Evolutionary conservation across 331 rosid species (phyloP), one percentile per base, ranked within the genome.

Genomic region (Rosa hybrid): DNA sequence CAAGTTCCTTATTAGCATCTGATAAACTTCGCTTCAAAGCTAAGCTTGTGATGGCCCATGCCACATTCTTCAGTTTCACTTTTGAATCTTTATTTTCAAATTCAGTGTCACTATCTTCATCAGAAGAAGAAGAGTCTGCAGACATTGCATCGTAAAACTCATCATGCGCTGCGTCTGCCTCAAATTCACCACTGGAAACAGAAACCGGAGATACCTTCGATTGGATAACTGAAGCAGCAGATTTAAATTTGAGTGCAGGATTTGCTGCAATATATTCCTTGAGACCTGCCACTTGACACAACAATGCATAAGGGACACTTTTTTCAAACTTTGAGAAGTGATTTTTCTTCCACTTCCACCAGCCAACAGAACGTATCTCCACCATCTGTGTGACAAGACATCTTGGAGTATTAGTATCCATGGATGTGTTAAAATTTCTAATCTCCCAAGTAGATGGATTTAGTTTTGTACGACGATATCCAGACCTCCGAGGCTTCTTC

Each of bases 371-470:
- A 76, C 81, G 72, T 75, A 93, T 90, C 93, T 96, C 99, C 60
- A 93, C 85, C 81, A 91, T 93, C 88, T 93, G 98, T 7, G 97
- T 89, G 73, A 93, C 94, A 72, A 91, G 89, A 88, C 97, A 91
- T 69, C 81, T 88, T 80, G 91, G 88, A 57, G 86, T 75, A 78
- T 80, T 88, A 69, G 88, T 84, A 79, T 81, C 91, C 82, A 74
- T 77, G 45, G 96, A 80, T 11, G 87, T 80, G 80, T 83, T 93
- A 84, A 93, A 84, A 83, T 85, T 78, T 82, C 93, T 86, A 74
- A 96, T 84, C 88, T 96, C 99, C 99, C 99, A 96, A 0, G 93
- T 82, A 67, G 98, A 93, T 82, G 99, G 91, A 79, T 90, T 89
- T 68, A 91, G 78, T 87, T 91, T 89, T 75, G 92, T 88, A 54